Evolutionary conservation across 2,329 filamentous ascomycete genomes (phyloP).

Genomic region (Ceratocystis destructans): DNA sequence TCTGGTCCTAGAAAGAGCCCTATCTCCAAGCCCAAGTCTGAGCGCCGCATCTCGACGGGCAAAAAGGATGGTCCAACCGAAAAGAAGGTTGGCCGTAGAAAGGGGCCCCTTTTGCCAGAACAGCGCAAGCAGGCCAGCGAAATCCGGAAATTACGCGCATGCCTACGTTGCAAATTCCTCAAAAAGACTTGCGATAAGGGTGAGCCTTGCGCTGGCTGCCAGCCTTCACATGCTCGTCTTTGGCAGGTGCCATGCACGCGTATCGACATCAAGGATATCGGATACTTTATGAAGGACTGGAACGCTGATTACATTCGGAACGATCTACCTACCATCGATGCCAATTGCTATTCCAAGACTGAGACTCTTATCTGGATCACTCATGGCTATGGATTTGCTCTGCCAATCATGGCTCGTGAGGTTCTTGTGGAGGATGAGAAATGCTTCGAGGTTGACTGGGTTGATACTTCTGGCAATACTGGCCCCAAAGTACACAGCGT

Average conservation of each 20-base stretch:
- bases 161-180: constrained; percentile 91
- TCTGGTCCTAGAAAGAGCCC: constrained; percentile 63
- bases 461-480: constrained; percentile 44
- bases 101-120: constrained; percentile 79
- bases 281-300: constrained; percentile 99
- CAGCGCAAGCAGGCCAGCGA: constrained; percentile 94
- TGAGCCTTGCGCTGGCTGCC: constrained; percentile 87
- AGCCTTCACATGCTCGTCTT: constrained; percentile 84
- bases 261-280: constrained; percentile 97
- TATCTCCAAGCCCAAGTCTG: constrained; percentile 60
- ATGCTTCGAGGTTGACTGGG: constrained; percentile 89
- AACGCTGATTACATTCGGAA: constrained; percentile 93
- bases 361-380: constrained; percentile 77
- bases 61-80: constrained; percentile 68
- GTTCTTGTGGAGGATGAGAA: constrained; percentile 84
- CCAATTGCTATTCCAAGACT: constrained; percentile 65
- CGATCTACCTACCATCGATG: constrained; percentile 84
- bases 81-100: constrained; percentile 85
- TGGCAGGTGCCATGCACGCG: constrained; percentile 98
- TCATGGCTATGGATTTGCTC: constrained; percentile 84
- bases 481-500: constrained; percentile 70
- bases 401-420: constrained; percentile 86
- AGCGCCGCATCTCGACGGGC: constrained; percentile 60
- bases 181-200: constrained; percentile 99
- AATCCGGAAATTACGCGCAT: constrained; percentile 87